Evolutionary conservation across 2,329 filamentous ascomycete genomes (phyloP), one percentile per base, ranked within the genome.

Genomic region (Colletotrichum orchidophilum): DNA sequence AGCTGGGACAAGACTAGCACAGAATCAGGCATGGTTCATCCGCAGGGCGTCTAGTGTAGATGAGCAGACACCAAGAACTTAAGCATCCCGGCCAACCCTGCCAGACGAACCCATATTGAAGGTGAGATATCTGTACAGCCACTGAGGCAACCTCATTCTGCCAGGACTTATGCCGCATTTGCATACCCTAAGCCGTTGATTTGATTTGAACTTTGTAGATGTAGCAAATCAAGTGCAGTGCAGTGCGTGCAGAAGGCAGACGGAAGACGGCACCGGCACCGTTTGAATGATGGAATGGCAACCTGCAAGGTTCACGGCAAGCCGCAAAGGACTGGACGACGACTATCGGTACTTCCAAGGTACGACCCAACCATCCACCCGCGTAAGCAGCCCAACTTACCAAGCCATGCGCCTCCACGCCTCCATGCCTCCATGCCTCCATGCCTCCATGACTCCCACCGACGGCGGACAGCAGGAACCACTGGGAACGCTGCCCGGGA

Each of bases 401-500:
- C 26, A 7, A 63, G 57, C 33, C 39, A 62, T n/a, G n/a, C n/a
- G n/a, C n/a, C n/a, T n/a, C n/a, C n/a, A n/a, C n/a, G n/a, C n/a
- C n/a, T n/a, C n/a, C n/a, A n/a, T n/a, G n/a, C n/a, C 33, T 46
- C 63, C 57, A 39, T 52, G 50, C 55, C 33, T 46, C 63, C 57
- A 39, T 70, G 63, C 67, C n/a, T n/a, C n/a, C n/a, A n/a, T n/a
- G 63, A 63, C 67, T 61, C 55, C 24, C 27, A 65, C 33, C 49
- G 31, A 54, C 39, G 59, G 49, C 42, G 42, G 29, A 29, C 49
- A 46, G 31, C 35, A 58, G 29, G 46, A 62, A 62, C n/a, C 29
- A 33, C 59, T 31, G 24, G 50, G 63, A 70, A 66, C 62, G 18
- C 39, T 9, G 39, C 67, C 13, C 63, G 54, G 63, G 63, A 58